phyloP scores from a whole-genome alignment of 169 alveolate genomes.

The Plasmodium malariae region DNA sequence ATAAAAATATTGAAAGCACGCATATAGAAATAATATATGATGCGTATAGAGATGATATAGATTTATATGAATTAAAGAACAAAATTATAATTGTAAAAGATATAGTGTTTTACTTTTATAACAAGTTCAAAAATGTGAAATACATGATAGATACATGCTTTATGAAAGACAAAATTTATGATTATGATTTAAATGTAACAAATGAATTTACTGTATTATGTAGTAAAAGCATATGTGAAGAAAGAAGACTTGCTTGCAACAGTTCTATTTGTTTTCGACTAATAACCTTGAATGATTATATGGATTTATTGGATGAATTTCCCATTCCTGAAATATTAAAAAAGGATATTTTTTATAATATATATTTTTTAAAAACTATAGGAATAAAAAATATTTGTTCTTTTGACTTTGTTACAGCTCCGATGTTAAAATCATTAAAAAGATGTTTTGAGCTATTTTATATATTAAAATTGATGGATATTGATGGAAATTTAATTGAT shows the following conservation, averaged over 20 bases:
- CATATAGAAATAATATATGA: slow-evolving; percentile 29
- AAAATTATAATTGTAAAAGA: slow-evolving; percentile 39
- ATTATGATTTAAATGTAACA: slow-evolving; percentile 53
- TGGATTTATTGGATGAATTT: slow-evolving; percentile 29
- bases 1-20: slow-evolving; percentile 16
- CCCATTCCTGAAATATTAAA: slow-evolving; percentile 68
- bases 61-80: slow-evolving; percentile 25
- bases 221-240: slow-evolving; percentile 71
- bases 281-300: slow-evolving; percentile 51
- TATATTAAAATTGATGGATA: slow-evolving; percentile 69
- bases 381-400: slow-evolving; percentile 74
- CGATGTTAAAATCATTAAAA: slow-evolving; percentile 37
- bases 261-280: slow-evolving; percentile 55
- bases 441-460: slow-evolving; percentile 70
- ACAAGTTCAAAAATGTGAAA: slow-evolving; percentile 52
- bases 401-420: slow-evolving; percentile 73
- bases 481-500: slow-evolving; percentile 74
- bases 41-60: slow-evolving; percentile 1
- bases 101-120: slow-evolving; percentile 3
- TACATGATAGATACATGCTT: slow-evolving; percentile 70
- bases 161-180: slow-evolving; percentile 62
- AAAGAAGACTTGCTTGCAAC: slow-evolving; percentile 21
- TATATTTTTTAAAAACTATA: slow-evolving; percentile 53
- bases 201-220: slow-evolving; percentile 56
- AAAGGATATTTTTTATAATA: slow-evolving; percentile 66